A percentile compares a stretch with the other conserved stretches of the same genome.
These are phyloP conservation scores for Actinidia chinensis DNA, from an alignment of 179 eudicot species.

Conservation along the genomic window DNA sequence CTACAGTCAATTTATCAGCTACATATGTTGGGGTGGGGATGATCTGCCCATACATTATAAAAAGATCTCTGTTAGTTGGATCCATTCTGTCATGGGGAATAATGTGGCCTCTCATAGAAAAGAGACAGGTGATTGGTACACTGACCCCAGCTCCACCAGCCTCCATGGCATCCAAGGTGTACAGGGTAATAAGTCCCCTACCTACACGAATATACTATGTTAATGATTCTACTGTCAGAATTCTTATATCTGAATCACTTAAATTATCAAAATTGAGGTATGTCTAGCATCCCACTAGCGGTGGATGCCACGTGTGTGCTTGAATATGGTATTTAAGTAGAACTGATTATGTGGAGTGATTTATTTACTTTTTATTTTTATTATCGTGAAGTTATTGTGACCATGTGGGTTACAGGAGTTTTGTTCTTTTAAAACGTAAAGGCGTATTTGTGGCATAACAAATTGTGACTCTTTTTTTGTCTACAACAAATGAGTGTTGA, in stretches of 20 bases:
- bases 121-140: conserved; percentile 33
- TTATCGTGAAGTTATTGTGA: too few relatives aligned
- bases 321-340: neutral
- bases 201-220: conserved; percentile 15
- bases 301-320: neutral
- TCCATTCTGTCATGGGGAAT: conserved; percentile 43
- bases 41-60: conserved; percentile 41
- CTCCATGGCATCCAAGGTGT: conserved; percentile 44
- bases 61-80: conserved; percentile 37
- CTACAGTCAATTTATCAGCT: conserved; percentile 40
- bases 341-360: neutral
- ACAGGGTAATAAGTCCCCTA: conserved; percentile 33
- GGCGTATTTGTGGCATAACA: too few relatives aligned
- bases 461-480: too few relatives aligned
- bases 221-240: too few relatives aligned
- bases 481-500: too few relatives aligned
- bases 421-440: too few relatives aligned
- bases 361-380: too few relatives aligned
- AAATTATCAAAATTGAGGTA: conserved; percentile 3
- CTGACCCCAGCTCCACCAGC: conserved; percentile 7
- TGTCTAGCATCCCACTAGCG: neutral
- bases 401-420: too few relatives aligned
- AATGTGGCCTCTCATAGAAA: conserved; percentile 41
- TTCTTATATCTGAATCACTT: too few relatives aligned
- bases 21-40: conserved; percentile 47